Percentiles rank a stretch among this genome's conserved stretches.
Conservation (phyloP, 305 asterid species). For the Rubia balearica region DNA sequence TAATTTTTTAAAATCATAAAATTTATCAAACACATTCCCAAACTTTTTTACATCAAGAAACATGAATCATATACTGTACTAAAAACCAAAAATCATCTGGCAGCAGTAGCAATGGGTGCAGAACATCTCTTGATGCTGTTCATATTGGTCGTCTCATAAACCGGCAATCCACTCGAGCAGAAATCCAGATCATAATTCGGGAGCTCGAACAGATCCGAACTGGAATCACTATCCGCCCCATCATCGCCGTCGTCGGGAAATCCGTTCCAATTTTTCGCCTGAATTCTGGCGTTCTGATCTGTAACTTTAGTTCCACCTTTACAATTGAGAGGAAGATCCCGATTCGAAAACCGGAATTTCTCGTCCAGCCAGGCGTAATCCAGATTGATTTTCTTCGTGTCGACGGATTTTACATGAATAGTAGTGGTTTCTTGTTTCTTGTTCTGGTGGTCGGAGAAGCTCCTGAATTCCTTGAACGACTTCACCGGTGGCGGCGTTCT, state of each 20-base stretch:
- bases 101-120: slow-evolving; percentile 31
- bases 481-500: slow-evolving; percentile 57
- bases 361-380: slow-evolving; percentile 30
- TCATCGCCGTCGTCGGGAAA: slow-evolving; percentile 19
- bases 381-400: slow-evolving; percentile 20
- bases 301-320: background rate
- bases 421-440: slow-evolving; percentile 4
- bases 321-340: background rate
- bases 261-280: slow-evolving; percentile 15
- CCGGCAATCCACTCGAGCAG: slow-evolving; percentile 63
- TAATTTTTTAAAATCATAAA: background rate
- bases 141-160: slow-evolving; percentile 65
- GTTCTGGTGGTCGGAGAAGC: slow-evolving; percentile 20
- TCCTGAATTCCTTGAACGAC: slow-evolving; percentile 33
- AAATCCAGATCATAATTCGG: slow-evolving; percentile 61
- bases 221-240: slow-evolving; percentile 73
- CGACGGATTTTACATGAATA: slow-evolving; percentile 16
- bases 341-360: slow-evolving; percentile 17
- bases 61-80: background rate
- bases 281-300: slow-evolving; percentile 2
- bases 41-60: slow-evolving; percentile 6
- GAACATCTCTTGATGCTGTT: slow-evolving; percentile 44
- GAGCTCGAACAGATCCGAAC: slow-evolving; percentile 83
- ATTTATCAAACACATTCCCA: background rate
- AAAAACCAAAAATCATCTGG: slow-evolving; percentile 12